These are phyloP conservation scores for Pulveroboletus sp. DNA, from an alignment of 768 basidiomycete genomes.

Conservation along the genomic window DNA sequence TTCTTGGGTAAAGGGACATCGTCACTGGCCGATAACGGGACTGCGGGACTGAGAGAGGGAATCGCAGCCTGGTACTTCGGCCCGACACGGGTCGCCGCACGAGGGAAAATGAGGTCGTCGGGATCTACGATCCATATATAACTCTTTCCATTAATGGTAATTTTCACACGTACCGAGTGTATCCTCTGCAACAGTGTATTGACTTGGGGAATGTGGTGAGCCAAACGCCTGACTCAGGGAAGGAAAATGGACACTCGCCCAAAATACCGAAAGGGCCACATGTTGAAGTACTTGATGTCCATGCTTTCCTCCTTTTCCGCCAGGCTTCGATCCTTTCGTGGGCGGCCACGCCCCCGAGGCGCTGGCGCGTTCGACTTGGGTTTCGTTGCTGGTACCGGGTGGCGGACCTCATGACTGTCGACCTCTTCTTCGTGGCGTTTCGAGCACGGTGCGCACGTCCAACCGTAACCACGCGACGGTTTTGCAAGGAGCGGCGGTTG, in stretches of 20 bases:
- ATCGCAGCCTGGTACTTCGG: constrained; percentile 77
- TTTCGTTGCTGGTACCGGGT: constrained; percentile 48
- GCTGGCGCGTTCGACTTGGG: constrained; percentile 71
- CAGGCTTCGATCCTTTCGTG: constrained; percentile 67
- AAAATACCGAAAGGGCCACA: constrained; percentile 96
- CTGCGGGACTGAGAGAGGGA: constrained; percentile 33
- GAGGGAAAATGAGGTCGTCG: constrained; percentile 95
- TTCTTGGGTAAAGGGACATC: background rate
- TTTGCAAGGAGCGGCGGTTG: constrained; percentile 87
- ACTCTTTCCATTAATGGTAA: constrained; percentile 15
- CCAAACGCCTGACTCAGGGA: background rate
- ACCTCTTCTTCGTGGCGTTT: constrained; percentile 83
- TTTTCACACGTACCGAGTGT: constrained; percentile 61
- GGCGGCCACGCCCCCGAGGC: constrained; percentile 66
- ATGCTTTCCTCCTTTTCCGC: constrained; percentile 76
- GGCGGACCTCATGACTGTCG: constrained; percentile 66
- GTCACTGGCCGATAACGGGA: constrained; percentile 32
- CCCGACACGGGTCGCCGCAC: constrained; percentile 86
- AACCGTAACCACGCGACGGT: constrained; percentile 93
- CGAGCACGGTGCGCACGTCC: constrained; percentile 95
- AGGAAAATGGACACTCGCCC: constrained; percentile 53
- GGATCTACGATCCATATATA: constrained; percentile 58
- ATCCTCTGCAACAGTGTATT: constrained; percentile 89
- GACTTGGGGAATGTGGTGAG: constrained; percentile 40
- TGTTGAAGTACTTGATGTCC: constrained; percentile 78